Evolutionary conservation across 2,329 filamentous ascomycete genomes (phyloP), one percentile per base, ranked within the genome.

Genomic region (Colletotrichum eremochloae): DNA sequence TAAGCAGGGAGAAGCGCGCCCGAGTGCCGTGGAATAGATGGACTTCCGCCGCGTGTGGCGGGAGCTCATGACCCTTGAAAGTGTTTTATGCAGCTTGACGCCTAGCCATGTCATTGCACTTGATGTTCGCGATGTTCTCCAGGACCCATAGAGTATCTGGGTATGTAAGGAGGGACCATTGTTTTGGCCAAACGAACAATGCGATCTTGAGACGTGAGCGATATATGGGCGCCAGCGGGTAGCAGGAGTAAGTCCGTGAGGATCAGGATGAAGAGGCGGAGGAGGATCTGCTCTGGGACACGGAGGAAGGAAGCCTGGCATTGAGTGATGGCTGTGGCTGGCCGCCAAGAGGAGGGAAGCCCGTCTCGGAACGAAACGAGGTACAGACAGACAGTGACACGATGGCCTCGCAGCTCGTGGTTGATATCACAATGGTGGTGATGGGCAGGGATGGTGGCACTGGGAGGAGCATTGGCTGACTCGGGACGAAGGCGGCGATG

Each of bases 1-100:
- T 65, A 67, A 70, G 70, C 64, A 68, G 38, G 31, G 33, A 50
- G 18, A 31, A 33, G 46, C 38, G 48, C 48, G 48, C 48, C 40
- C 4, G 56, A 57, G 24, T 48, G 57, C 63, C 64, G 61, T n/a
- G 31, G 2, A 20, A 65, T 31, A 65, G 42, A 42, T 53, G 52
- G 44, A 53, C 24, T 55, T 64, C 42, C 48, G 44, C 42, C 38
- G 33, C 36, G 24, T 1, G 24, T 24, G 24, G 24, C 24, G 24
- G 24, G 24, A 24, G 24, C 24, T 24, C 24, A 24, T 24, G 24
- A 24, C 24, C 24, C 24, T 24, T 24, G 24, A 1, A 24, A 24
- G 24, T 24, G 24, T 24, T 24, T 24, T 24, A 24, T 24, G 24
- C 24, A 24, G 24, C 24, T 24, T 24, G 24, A 24, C 24, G 24